These are phyloP conservation scores for Suillus subaureus DNA, from an alignment of 768 basidiomycete species.

Conservation along the genomic window DNA sequence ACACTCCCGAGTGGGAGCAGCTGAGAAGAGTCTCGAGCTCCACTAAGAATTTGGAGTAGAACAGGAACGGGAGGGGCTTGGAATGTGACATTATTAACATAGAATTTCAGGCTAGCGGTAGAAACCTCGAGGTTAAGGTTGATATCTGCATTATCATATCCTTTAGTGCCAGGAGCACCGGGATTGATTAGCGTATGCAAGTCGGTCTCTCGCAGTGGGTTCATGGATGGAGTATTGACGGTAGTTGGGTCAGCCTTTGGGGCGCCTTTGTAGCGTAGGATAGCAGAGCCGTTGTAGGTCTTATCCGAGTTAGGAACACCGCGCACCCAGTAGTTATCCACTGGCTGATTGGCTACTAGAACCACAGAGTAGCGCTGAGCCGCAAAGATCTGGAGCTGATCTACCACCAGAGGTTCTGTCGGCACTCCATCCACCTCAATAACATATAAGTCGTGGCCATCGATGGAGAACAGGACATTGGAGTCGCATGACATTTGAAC, in stretches of 20 bases:
- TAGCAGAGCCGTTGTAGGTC: conserved; percentile 49
- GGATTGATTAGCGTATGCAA: conserved; percentile 28
- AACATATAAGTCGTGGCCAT: conserved; percentile 45
- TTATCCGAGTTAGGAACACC: conserved; percentile 32
- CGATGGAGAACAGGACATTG: conserved; percentile 46
- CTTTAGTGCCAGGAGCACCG: conserved; percentile 39
- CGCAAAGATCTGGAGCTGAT: conserved; percentile 40
- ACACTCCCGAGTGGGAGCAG: conserved; percentile 31
- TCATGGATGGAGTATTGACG: conserved; percentile 22
- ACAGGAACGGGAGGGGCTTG: conserved; percentile 40
- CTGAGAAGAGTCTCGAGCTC: conserved; percentile 31
- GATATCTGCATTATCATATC: conserved; percentile 42
- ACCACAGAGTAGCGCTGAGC: conserved; percentile 36
- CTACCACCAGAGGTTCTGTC: conserved; percentile 41
- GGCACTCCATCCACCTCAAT: conserved; percentile 51
- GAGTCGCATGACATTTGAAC: conserved; percentile 44
- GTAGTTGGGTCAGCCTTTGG: conserved; percentile 41
- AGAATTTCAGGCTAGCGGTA: conserved; percentile 10
- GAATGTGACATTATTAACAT: conserved; percentile 18
- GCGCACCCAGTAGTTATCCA: conserved; percentile 51
- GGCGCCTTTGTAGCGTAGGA: conserved; percentile 51
- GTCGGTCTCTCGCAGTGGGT: conserved; percentile 35
- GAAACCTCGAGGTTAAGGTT: conserved; percentile 27
- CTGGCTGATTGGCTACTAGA: conserved; percentile 33
- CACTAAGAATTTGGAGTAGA: conserved; percentile 46